These are phyloP conservation scores for Crithidia mellificae DNA, from an alignment of 208 protist species.

Conservation along the genomic window DNA sequence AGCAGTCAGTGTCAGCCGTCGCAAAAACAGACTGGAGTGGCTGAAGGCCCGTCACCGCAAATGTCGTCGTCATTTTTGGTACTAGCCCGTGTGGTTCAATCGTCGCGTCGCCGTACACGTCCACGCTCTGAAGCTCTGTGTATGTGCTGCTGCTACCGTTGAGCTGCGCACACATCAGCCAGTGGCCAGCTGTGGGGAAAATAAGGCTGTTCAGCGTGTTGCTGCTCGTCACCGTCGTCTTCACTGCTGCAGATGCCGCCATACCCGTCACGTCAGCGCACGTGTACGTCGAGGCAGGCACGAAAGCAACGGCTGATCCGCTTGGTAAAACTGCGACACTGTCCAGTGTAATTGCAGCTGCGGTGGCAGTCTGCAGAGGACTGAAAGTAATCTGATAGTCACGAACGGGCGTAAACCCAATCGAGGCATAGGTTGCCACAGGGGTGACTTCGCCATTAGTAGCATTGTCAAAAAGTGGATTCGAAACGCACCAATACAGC, in stretches of 20 bases:
- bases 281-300: neutral
- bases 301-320: neutral
- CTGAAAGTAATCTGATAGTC: constrained; percentile 2
- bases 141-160: neutral
- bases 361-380: neutral
- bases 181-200: constrained; percentile 1
- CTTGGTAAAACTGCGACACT: neutral
- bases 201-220: neutral
- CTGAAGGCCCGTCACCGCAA: neutral
- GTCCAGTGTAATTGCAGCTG: constrained; percentile 1
- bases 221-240: neutral
- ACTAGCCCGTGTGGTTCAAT: neutral
- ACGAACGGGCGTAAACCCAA: neutral
- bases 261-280: neutral
- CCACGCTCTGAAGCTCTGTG: neutral
- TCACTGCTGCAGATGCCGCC: neutral
- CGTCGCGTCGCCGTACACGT: constrained; percentile 9
- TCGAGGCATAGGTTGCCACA: neutral
- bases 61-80: constrained; percentile 1
- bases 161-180: constrained; percentile 5
- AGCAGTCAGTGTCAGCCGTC: neutral
- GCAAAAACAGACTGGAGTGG: constrained; percentile 1
- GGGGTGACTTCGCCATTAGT: neutral
- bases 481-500: constrained; percentile 13
- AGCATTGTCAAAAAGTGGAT: neutral